These are phyloP conservation scores for Hygrophila difformis DNA, from an alignment of 257 asterid genomes.

Conservation along the genomic window DNA sequence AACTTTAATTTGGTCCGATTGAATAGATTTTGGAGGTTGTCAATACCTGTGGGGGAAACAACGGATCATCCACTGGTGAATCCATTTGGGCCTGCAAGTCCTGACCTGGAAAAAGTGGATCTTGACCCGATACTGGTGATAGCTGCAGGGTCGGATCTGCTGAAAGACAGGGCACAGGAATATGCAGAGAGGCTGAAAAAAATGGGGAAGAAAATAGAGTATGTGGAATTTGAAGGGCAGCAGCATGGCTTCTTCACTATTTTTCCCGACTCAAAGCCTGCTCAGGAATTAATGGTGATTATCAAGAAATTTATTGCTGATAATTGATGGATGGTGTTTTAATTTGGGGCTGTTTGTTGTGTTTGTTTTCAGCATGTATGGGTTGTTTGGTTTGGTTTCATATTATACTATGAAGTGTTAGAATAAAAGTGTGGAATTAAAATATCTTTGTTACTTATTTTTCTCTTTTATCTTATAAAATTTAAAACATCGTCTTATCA, in stretches of 20 bases:
- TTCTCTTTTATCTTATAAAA: too few species aligned
- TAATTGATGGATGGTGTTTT: too few species aligned
- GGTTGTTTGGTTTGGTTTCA: too few species aligned
- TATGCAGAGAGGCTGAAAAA: slow-evolving; percentile 35
- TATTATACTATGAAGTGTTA: too few species aligned
- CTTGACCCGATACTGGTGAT: slow-evolving; percentile 53
- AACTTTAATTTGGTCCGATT: too few species aligned
- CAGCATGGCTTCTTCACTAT: slow-evolving; percentile 74
- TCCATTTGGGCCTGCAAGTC: slow-evolving; percentile 61
- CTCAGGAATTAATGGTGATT: slow-evolving; percentile 32
- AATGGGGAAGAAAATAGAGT: slow-evolving; percentile 52
- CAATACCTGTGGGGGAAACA: slow-evolving; percentile 45
- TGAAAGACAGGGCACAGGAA: slow-evolving; percentile 50
- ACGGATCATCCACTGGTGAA: slow-evolving; percentile 57
- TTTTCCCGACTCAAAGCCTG: slow-evolving; percentile 37
- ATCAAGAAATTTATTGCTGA: slow-evolving; percentile 36
- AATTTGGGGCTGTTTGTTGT: too few species aligned
- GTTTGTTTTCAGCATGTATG: too few species aligned
- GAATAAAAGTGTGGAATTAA: too few species aligned
- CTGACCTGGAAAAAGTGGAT: slow-evolving; percentile 25
- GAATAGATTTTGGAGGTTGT: slow-evolving; percentile 59
- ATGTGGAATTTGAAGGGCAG: slow-evolving; percentile 67
- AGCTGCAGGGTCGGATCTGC: slow-evolving; percentile 50
- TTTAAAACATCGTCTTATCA: too few species aligned
- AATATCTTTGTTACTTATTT: too few species aligned